Evolutionary conservation across 371 early-diverging fungal species (phyloP).

Genomic region (Rhizopus sp.): DNA sequence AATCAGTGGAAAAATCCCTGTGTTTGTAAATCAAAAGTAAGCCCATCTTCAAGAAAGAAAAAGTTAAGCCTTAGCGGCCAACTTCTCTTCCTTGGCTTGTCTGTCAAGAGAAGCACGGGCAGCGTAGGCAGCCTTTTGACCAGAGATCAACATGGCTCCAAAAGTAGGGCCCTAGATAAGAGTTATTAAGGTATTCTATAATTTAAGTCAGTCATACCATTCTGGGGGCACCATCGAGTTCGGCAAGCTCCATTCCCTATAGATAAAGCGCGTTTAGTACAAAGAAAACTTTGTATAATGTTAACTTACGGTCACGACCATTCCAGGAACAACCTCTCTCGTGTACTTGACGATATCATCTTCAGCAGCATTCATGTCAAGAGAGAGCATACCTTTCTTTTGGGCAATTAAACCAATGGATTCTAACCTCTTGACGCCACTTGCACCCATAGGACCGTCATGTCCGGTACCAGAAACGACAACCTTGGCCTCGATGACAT

Average conservation of each 20-base stretch:
- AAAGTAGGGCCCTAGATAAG: slow-evolving; percentile 61
- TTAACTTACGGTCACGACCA: slow-evolving; percentile 56
- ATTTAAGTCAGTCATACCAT: slow-evolving; percentile 36
- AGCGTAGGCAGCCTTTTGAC: slow-evolving; percentile 70
- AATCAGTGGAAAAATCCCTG: slow-evolving; percentile 7
- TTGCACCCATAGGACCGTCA: slow-evolving; percentile 77
- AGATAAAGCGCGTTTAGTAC: not conserved
- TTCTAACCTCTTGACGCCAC: slow-evolving; percentile 70
- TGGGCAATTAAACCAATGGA: slow-evolving; percentile 61
- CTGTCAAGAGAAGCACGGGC: slow-evolving; percentile 48
- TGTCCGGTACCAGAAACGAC: slow-evolving; percentile 75
- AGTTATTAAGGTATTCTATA: not conserved
- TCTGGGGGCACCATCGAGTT: slow-evolving; percentile 61
- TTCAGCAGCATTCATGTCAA: slow-evolving; percentile 78
- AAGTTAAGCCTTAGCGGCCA: slow-evolving; percentile 14
- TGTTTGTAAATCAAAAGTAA: slow-evolving; percentile 15
- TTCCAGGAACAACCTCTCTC: slow-evolving; percentile 73
- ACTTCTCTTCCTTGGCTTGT: slow-evolving; percentile 27
- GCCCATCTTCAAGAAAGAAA: slow-evolving; percentile 6
- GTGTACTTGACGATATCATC: slow-evolving; percentile 71
- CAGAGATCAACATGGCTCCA: slow-evolving; percentile 74
- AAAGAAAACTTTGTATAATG: not conserved
- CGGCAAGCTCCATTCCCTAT: slow-evolving; percentile 70
- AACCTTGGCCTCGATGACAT: slow-evolving; percentile 70
- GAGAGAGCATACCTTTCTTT: slow-evolving; percentile 68